phyloP scores from a whole-genome alignment of 345 rosid genomes.

The Citrus hindsii region DNA sequence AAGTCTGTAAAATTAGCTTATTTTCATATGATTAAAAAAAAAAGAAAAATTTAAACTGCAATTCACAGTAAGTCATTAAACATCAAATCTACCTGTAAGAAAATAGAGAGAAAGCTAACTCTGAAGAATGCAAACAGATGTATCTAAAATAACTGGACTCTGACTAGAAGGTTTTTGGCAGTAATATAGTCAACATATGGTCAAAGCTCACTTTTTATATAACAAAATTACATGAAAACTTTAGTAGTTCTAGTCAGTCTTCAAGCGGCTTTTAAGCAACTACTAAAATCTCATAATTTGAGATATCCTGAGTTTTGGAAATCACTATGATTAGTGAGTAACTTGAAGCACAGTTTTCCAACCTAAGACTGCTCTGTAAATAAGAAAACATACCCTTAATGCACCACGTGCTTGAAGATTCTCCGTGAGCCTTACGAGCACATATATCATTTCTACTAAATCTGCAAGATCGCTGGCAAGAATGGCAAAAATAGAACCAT shows the following conservation, averaged over 20 bases:
- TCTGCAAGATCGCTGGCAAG: slow-evolving; percentile 88
- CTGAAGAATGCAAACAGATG: background rate
- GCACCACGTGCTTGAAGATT: slow-evolving; percentile 89
- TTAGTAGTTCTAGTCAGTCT: background rate
- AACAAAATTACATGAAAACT: background rate
- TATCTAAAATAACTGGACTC: background rate
- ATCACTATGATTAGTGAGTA: background rate
- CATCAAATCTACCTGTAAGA: background rate
- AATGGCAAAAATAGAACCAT: slow-evolving; percentile 18
- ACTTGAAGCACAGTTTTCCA: background rate
- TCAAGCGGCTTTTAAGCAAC: background rate
- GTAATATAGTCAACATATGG: background rate
- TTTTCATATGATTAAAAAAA: background rate
- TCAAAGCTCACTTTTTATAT: background rate
- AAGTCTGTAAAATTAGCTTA: background rate
- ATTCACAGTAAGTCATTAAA: background rate
- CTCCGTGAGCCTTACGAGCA: slow-evolving; percentile 71
- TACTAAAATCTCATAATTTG: background rate
- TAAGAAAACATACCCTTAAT: slow-evolving; percentile 67
- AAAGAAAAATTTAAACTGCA: background rate
- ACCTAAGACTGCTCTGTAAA: slow-evolving; percentile 3
- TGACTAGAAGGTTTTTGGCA: background rate
- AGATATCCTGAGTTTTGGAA: background rate
- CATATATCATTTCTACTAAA: slow-evolving; percentile 74
- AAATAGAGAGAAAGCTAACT: background rate